Conservation (phyloP, 768 basidiomycete species). For the Filobasidium wieringae region DNA sequence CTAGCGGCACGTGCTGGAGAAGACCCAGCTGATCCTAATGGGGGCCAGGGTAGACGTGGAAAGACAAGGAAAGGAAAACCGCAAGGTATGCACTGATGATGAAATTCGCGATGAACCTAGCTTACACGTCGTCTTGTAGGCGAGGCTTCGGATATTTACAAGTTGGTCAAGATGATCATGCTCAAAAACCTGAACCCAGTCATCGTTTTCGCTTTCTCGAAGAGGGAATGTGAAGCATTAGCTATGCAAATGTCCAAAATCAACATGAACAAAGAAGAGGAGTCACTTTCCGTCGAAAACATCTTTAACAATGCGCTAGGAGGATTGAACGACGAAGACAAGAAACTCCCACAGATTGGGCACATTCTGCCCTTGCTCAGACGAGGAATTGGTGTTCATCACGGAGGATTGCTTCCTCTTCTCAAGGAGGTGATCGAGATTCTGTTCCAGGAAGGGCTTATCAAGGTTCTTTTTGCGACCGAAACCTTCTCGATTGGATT, state of each 20-base stretch:
- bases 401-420: conserved; percentile 87
- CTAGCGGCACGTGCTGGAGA: conserved; percentile 73
- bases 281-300: conserved; percentile 69
- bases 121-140: conserved; percentile 43
- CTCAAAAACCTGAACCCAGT: conserved; percentile 92
- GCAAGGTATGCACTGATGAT: conserved; percentile 52
- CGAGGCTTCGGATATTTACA: conserved; percentile 73
- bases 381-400: conserved; percentile 93
- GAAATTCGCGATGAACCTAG: not conserved
- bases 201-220: conserved; percentile 92
- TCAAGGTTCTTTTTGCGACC: conserved; percentile 93
- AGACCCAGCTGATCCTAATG: conserved; percentile 75
- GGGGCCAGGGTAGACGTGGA: conserved; percentile 79
- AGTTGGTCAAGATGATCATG: conserved; percentile 98
- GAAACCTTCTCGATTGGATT: conserved; percentile 59
- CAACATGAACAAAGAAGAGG: conserved; percentile 85
- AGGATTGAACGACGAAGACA: conserved; percentile 78
- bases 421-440: conserved; percentile 97
- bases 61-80: conserved; percentile 88
- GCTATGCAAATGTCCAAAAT: conserved; percentile 87
- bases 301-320: conserved; percentile 88
- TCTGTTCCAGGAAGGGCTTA: conserved; percentile 84
- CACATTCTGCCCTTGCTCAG: conserved; percentile 79
- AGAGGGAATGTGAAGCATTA: conserved; percentile 83
- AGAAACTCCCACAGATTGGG: conserved; percentile 70